Evolutionary conservation across 2,329 filamentous ascomycete genomes (phyloP).

Genomic region (Aquanectria penicillioides): DNA sequence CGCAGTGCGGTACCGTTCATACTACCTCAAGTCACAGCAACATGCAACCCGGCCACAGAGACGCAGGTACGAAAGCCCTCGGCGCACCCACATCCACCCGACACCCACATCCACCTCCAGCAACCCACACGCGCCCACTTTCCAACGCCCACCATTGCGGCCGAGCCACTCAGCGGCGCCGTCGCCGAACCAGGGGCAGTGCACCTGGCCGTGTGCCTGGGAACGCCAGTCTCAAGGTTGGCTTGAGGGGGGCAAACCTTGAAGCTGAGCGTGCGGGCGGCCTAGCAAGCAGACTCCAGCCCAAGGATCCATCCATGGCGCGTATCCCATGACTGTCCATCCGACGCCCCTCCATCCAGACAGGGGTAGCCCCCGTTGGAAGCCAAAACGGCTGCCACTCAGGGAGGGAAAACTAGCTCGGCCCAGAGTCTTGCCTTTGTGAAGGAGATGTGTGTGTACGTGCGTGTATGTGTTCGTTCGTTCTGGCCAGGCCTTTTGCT

Average conservation of each 20-base stretch:
- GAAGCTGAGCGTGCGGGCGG: constrained; percentile 4
- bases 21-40: constrained; percentile 5
- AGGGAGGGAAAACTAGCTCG: constrained; percentile 1
- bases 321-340: constrained; percentile 12
- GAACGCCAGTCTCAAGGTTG: background rate
- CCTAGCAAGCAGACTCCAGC: constrained; percentile 4
- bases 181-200: constrained; percentile 1
- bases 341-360: constrained; percentile 5
- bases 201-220: constrained; percentile 2
- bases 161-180: constrained; percentile 1
- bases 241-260: constrained; percentile 4
- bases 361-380: constrained; percentile 10
- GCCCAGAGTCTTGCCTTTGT: no score
- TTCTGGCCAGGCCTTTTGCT: no score
- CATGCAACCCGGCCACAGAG: constrained; percentile 16
- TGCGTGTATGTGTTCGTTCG: no score
- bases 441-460: no score
- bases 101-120: background rate
- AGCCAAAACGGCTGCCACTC: constrained; percentile 17
- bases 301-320: constrained; percentile 9
- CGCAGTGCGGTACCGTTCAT: constrained; percentile 4
- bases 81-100: background rate
- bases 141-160: constrained; percentile 1
- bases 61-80: constrained; percentile 19
- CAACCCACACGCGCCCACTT: constrained; percentile 5